Conservation (phyloP, 805 yeast species). For the Metschnikowia kofuensis region DNA sequence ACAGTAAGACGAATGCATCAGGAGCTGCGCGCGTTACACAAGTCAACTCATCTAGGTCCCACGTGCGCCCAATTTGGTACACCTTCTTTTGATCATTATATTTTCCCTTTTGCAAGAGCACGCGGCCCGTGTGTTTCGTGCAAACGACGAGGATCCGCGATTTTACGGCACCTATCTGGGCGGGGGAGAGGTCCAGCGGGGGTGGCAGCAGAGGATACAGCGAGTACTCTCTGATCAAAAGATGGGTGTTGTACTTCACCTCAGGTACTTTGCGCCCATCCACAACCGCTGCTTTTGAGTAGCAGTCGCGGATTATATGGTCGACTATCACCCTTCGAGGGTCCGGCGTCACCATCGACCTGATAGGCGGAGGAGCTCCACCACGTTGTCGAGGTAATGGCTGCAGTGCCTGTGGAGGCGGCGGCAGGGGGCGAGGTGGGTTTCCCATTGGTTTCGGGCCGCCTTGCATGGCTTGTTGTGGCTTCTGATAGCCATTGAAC, state of each 20-base stretch:
- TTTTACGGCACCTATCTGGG: constrained; percentile 42
- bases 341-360: constrained; percentile 7
- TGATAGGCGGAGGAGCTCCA: constrained; percentile 1
- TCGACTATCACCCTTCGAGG: constrained; percentile 26
- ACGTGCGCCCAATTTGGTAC: constrained; percentile 88
- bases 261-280: constrained; percentile 19
- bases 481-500: background rate
- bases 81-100: constrained; percentile 63
- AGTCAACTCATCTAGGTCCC: constrained; percentile 75
- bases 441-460: background rate
- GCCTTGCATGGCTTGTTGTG: background rate
- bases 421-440: background rate
- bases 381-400: constrained; percentile 7
- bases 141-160: constrained; percentile 60
- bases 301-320: constrained; percentile 37
- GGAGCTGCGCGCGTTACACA: constrained; percentile 51
- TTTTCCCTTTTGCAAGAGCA: constrained; percentile 81
- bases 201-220: constrained; percentile 68
- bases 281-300: constrained; percentile 24
- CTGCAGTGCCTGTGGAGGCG: background rate
- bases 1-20: constrained; percentile 54
- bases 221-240: constrained; percentile 70
- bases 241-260: constrained; percentile 67
- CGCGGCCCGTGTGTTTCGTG: constrained; percentile 61
- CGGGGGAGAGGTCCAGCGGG: constrained; percentile 49